These are phyloP conservation scores for Chlamydomonas incerta DNA, from an alignment of 139 green algal genomes.

Conservation along the genomic window DNA sequence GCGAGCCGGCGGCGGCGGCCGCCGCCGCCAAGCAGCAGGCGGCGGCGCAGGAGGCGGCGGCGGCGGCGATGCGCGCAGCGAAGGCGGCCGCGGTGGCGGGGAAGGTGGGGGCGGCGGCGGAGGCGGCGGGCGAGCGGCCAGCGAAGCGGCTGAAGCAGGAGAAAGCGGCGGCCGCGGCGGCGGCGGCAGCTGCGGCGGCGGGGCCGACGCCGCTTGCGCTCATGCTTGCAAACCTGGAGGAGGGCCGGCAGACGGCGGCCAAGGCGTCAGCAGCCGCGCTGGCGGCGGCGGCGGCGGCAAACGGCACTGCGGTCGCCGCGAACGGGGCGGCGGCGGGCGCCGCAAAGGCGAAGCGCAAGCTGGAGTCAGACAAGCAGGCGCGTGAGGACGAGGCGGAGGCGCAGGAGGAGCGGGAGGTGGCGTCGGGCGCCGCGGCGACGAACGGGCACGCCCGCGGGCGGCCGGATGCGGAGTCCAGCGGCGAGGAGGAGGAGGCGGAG, in stretches of 20 bases:
- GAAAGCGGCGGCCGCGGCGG: neutral
- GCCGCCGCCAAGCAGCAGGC: neutral
- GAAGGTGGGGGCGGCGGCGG: neutral
- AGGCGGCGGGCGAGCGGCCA: neutral
- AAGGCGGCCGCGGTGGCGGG: too few relatives aligned
- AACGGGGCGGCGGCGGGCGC: neutral
- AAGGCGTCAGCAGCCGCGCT: neutral
- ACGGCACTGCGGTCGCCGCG: neutral
- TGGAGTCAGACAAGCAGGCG: neutral
- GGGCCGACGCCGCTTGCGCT: neutral
- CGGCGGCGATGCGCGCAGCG: neutral
- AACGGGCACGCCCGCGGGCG: neutral
- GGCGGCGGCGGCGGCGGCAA: neutral
- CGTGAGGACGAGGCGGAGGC: neutral
- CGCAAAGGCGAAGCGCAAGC: neutral
- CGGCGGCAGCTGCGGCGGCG: neutral
- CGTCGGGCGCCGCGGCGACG: neutral
- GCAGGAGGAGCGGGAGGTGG: neutral
- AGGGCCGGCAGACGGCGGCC: neutral
- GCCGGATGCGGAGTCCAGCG: neutral
- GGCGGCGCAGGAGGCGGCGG: neutral
- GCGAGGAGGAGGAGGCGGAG: neutral
- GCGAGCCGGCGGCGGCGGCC: neutral
- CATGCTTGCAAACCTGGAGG: conserved; percentile 23
- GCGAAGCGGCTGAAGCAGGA: neutral